Evolutionary conservation across 1,284 basidiomycete genomes (phyloP).

Genomic region (Schizopora paradoxa): DNA sequence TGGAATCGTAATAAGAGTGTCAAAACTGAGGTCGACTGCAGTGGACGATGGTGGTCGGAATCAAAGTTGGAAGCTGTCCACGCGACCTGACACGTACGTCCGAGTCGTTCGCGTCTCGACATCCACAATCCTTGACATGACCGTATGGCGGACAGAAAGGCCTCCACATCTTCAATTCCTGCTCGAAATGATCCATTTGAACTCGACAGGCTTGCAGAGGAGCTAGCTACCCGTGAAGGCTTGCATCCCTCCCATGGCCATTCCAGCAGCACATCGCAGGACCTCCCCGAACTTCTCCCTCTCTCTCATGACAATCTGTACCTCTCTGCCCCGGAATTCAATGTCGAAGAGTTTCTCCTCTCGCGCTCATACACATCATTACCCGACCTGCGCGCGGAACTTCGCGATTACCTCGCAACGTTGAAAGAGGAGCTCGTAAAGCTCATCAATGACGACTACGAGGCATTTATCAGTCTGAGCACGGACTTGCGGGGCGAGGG

Average conservation of each 20-base stretch:
- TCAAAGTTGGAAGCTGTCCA: no score
- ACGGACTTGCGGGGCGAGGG: slow-evolving; percentile 86
- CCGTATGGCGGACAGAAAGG: no score
- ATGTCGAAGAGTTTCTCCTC: slow-evolving; percentile 85
- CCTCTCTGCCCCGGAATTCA: slow-evolving; percentile 64
- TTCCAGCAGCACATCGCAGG: slow-evolving; percentile 30
- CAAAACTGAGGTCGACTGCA: no score
- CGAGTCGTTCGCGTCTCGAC: no score
- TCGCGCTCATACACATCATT: slow-evolving; percentile 84
- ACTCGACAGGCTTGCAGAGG: slow-evolving; percentile 67
- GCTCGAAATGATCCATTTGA: slow-evolving; percentile 61
- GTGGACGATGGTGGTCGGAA: no score
- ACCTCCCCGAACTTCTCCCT: slow-evolving; percentile 62
- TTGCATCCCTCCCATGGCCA: slow-evolving; percentile 22
- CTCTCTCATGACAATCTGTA: slow-evolving; percentile 76
- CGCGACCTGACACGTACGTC: no score
- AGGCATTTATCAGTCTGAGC: slow-evolving; percentile 93
- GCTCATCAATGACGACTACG: slow-evolving; percentile 97
- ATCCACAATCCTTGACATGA: no score
- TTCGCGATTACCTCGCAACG: slow-evolving; percentile 77
- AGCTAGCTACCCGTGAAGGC: slow-evolving; percentile 56
- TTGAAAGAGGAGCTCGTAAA: slow-evolving; percentile 90
- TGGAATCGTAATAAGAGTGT: no score
- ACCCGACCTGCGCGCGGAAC: slow-evolving; percentile 80
- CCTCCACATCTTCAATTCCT: no score